Evolutionary conservation across 345 rosid species (phyloP).

Genomic region (Crucihimalaya himalaica): DNA sequence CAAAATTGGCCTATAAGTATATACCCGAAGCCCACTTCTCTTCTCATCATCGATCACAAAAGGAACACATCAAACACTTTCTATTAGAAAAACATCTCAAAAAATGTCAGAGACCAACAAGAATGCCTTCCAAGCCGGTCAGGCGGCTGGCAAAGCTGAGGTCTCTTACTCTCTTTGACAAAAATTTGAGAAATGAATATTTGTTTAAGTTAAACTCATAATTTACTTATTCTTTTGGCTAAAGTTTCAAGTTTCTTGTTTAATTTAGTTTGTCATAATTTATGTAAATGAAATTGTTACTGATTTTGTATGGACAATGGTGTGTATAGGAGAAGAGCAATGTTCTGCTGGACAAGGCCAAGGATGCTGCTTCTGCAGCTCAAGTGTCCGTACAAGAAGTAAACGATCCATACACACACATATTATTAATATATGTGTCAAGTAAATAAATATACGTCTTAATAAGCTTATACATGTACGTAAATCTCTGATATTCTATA

Average conservation of each 20-base stretch:
- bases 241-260: too few species aligned
- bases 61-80: neutral
- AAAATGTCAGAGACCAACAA: slow-evolving; percentile 49
- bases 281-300: neutral
- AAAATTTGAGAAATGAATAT: neutral
- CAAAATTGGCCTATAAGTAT: slow-evolving; percentile 22
- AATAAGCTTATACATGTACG: neutral
- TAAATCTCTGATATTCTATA: neutral
- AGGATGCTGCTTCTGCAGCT: slow-evolving; percentile 54
- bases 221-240: too few species aligned
- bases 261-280: too few species aligned
- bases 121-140: slow-evolving; percentile 53
- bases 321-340: slow-evolving; percentile 58
- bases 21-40: neutral
- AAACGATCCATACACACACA: neutral
- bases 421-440: too few species aligned
- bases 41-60: neutral
- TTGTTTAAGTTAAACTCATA: neutral
- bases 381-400: slow-evolving; percentile 55
- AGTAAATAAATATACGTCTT: neutral
- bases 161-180: slow-evolving; percentile 35
- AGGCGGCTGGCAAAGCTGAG: slow-evolving; percentile 57
- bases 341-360: slow-evolving; percentile 51
- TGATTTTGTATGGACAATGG: neutral
- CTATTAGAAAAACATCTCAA: too few species aligned